These are phyloP conservation scores for Kuraishia borneana DNA, from an alignment of 805 yeast genomes.

Conservation along the genomic window DNA sequence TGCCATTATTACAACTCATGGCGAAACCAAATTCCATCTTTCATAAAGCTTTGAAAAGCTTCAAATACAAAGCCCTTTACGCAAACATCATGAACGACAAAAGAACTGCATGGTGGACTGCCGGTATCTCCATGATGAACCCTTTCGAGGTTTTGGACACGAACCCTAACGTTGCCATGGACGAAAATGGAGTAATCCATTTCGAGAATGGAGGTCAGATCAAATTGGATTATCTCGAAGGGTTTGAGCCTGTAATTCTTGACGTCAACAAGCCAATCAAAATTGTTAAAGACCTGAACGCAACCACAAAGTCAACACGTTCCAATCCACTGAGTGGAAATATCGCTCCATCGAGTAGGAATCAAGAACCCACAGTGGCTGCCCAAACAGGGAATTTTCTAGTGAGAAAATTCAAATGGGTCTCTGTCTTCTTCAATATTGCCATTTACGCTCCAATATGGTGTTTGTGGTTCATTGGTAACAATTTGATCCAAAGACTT, in stretches of 20 bases:
- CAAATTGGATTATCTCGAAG: conserved; percentile 31
- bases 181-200: conserved; percentile 31
- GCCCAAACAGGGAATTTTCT: conserved; percentile 16
- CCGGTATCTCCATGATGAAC: conserved; percentile 54
- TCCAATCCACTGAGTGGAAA: background rate
- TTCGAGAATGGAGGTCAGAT: conserved; percentile 23
- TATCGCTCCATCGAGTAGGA: background rate
- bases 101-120: conserved; percentile 75
- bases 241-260: conserved; percentile 47
- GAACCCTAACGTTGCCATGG: conserved; percentile 21
- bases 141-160: conserved; percentile 36
- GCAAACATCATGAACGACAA: conserved; percentile 75
- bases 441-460: conserved; percentile 52
- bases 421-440: conserved; percentile 30
- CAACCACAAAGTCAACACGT: too few relatives aligned
- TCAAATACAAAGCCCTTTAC: conserved; percentile 46
- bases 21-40: conserved; percentile 52
- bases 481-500: conserved; percentile 24
- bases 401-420: conserved; percentile 34
- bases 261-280: conserved; percentile 36
- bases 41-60: conserved; percentile 39
- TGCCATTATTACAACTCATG: conserved; percentile 57
- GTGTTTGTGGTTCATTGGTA: conserved; percentile 43
- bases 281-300: background rate
- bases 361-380: conserved; percentile 1